These are phyloP conservation scores for Davidsoniella neocaledoniae DNA, from an alignment of 2,329 filamentous ascomycete species.

Conservation along the genomic window DNA sequence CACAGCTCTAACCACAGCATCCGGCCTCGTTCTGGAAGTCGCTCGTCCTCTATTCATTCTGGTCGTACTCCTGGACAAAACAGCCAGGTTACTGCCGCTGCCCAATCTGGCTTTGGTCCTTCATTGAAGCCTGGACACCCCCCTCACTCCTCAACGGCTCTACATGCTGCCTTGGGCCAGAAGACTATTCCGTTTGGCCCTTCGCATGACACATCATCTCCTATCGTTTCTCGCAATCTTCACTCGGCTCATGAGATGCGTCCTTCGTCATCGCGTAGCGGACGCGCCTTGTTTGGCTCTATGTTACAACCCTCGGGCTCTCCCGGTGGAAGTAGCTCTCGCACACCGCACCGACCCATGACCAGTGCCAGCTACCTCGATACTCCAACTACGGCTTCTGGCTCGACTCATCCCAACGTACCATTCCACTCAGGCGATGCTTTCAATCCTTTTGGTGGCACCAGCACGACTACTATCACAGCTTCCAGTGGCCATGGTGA, in stretches of 20 bases:
- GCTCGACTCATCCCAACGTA: neutral
- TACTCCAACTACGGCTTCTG: neutral
- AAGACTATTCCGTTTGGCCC: neutral
- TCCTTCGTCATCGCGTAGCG: constrained; percentile 1
- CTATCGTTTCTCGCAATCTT: neutral
- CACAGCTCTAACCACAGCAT: constrained; percentile 29
- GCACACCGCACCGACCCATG: constrained; percentile 16
- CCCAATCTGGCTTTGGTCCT: constrained; percentile 3
- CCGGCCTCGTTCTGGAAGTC: constrained; percentile 5
- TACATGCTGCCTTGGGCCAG: no score
- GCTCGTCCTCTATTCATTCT: constrained; percentile 11
- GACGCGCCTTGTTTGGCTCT: constrained; percentile 2
- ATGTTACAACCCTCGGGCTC: constrained; percentile 13
- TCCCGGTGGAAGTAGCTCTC: constrained; percentile 11
- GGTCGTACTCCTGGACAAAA: constrained; percentile 3
- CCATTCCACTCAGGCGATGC: neutral
- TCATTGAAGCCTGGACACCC: constrained; percentile 3
- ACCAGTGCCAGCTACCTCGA: constrained; percentile 19
- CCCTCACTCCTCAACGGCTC: no score
- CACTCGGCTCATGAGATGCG: constrained; percentile 11
- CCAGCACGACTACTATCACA: constrained; percentile 15
- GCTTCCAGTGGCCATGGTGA: constrained; percentile 13
- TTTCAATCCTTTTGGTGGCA: constrained; percentile 11
- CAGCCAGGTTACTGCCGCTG: neutral
- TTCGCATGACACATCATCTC: neutral